Conservation (phyloP, 768 basidiomycete genomes). For the Termitomyces sp. region DNA sequence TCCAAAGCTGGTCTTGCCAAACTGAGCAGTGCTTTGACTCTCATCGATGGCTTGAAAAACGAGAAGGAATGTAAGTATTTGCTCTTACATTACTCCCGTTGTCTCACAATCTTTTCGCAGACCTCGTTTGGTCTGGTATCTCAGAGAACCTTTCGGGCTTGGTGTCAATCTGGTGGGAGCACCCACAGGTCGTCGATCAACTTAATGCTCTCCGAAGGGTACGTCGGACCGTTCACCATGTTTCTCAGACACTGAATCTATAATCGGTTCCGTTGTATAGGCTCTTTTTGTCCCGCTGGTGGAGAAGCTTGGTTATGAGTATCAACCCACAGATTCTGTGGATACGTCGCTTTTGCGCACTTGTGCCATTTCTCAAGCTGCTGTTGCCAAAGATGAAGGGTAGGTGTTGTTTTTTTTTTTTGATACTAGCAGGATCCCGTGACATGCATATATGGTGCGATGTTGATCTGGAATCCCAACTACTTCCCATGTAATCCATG, state of each 20-base stretch:
- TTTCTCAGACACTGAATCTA: neutral
- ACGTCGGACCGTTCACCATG: constrained; percentile 16
- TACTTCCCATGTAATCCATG: neutral
- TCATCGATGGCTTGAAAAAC: constrained; percentile 60
- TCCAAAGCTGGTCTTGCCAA: constrained; percentile 75
- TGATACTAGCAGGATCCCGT: neutral
- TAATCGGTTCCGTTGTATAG: constrained; percentile 26
- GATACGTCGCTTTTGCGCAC: constrained; percentile 73
- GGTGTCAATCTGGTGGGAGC: constrained; percentile 78
- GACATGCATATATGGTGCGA: neutral
- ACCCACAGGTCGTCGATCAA: constrained; percentile 43
- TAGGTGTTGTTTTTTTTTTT: constrained; percentile 11
- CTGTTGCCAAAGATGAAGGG: constrained; percentile 19
- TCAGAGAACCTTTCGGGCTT: constrained; percentile 48
- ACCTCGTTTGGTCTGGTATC: constrained; percentile 78
- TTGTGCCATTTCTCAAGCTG: constrained; percentile 55
- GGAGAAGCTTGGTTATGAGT: constrained; percentile 73
- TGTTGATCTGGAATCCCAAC: neutral
- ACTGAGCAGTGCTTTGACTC: constrained; percentile 69
- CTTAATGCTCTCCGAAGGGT: constrained; percentile 61
- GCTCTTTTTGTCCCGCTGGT: constrained; percentile 70
- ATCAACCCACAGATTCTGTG: constrained; percentile 53
- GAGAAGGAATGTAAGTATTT: constrained; percentile 69
- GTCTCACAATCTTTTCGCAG: constrained; percentile 27
- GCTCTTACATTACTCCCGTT: neutral